These are phyloP conservation scores for Wickerhamomyces bisporus DNA, from an alignment of 805 yeast genomes.

Conservation along the genomic window DNA sequence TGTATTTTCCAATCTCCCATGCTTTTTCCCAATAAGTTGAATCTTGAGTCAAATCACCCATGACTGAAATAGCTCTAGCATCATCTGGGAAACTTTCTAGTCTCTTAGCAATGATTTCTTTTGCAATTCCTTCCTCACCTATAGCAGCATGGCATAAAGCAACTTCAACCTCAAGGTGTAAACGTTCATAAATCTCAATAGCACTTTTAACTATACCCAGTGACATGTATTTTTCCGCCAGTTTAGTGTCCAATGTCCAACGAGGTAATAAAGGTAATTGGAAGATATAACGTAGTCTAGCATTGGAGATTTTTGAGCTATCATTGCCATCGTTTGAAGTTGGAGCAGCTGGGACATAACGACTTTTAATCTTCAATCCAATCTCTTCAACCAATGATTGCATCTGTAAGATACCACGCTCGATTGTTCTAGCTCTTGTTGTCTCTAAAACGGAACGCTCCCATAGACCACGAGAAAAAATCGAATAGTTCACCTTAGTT, in stretches of 20 bases:
- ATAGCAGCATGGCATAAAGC: slow-evolving; percentile 88
- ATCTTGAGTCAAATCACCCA: slow-evolving; percentile 81
- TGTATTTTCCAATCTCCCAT: slow-evolving; percentile 80
- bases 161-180: slow-evolving; percentile 71
- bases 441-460: slow-evolving; percentile 83
- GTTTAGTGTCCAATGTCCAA: slow-evolving; percentile 74
- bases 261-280: slow-evolving; percentile 73
- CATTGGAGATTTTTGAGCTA: slow-evolving; percentile 24
- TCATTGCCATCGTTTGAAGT: slow-evolving; percentile 21
- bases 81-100: slow-evolving; percentile 58
- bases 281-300: slow-evolving; percentile 66
- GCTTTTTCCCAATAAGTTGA: slow-evolving; percentile 77
- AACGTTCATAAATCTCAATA: slow-evolving; percentile 77
- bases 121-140: slow-evolving; percentile 68
- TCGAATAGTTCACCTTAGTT: slow-evolving; percentile 57
- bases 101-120: slow-evolving; percentile 48
- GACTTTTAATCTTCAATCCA: slow-evolving; percentile 58
- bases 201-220: slow-evolving; percentile 85
- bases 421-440: slow-evolving; percentile 76
- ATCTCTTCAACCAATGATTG: slow-evolving; percentile 87
- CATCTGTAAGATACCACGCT: slow-evolving; percentile 91
- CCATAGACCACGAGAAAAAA: slow-evolving; percentile 84
- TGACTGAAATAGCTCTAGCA: slow-evolving; percentile 75
- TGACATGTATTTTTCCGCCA: slow-evolving; percentile 85
- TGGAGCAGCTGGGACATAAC: slow-evolving; percentile 41